phyloP scores from a whole-genome alignment of 2,329 filamentous ascomycete genomes.

The Cladosporium sp. region DNA sequence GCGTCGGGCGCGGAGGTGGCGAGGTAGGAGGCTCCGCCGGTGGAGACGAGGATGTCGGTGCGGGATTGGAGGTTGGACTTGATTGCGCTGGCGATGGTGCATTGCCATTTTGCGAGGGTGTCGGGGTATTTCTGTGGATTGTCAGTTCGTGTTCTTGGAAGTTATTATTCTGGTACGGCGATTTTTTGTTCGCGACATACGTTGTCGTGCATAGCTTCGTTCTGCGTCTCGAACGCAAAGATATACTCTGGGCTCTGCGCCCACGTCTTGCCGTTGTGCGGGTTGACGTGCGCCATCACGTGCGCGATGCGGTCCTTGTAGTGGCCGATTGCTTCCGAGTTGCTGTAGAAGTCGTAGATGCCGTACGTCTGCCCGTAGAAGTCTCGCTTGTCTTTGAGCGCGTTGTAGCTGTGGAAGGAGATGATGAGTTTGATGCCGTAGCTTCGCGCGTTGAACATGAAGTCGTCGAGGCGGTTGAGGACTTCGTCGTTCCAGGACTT shows the following conservation, averaged over 20 bases:
- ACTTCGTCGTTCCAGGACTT: slow-evolving; percentile 23
- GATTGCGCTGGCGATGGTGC: slow-evolving; percentile 25
- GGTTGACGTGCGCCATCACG: slow-evolving; percentile 23
- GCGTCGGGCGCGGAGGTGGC: slow-evolving; percentile 19
- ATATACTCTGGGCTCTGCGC: slow-evolving; percentile 23
- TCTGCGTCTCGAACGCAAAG: slow-evolving; percentile 27
- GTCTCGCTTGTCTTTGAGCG: slow-evolving; percentile 18
- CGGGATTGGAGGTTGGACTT: slow-evolving; percentile 20
- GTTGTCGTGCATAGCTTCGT: slow-evolving; percentile 25
- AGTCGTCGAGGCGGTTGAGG: slow-evolving; percentile 24
- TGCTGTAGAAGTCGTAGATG: slow-evolving; percentile 21
- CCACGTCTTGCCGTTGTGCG: slow-evolving; percentile 24
- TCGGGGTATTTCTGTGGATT: neutral
- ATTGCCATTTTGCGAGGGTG: slow-evolving; percentile 24
- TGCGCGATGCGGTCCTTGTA: slow-evolving; percentile 23
- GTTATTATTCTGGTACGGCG: no score
- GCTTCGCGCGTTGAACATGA: slow-evolving; percentile 22
- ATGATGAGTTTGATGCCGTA: slow-evolving; percentile 26
- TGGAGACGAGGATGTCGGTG: slow-evolving; percentile 25
- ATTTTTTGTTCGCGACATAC: neutral
- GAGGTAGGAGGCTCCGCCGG: slow-evolving; percentile 25
- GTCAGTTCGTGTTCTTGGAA: neutral
- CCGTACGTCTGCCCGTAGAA: slow-evolving; percentile 24
- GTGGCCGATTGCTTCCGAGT: slow-evolving; percentile 15
- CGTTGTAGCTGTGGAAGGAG: slow-evolving; percentile 25